These are phyloP conservation scores for Dryadomyces quercivorus DNA, from an alignment of 2,329 filamentous ascomycete species.

Conservation along the genomic window DNA sequence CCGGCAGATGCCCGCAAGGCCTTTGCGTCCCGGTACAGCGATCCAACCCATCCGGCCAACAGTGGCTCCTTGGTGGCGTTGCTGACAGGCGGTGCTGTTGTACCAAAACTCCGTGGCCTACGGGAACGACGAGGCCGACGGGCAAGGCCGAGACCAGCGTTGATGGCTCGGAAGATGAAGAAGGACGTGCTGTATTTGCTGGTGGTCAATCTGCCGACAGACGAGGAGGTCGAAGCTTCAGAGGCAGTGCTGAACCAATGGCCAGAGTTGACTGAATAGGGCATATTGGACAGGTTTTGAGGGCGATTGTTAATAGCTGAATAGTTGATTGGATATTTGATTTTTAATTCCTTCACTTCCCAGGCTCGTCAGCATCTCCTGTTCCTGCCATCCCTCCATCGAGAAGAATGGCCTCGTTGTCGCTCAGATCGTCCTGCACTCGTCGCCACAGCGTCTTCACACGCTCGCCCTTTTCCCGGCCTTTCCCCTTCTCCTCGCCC, in stretches of 20 bases:
- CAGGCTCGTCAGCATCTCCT: background rate
- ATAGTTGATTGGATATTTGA: background rate
- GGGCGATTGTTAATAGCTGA: too few relatives aligned
- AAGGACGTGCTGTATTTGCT: conserved; percentile 37
- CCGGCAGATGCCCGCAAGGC: conserved; percentile 16
- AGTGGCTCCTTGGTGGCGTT: conserved; percentile 33
- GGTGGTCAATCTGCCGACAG: conserved; percentile 35
- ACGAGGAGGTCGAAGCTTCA: conserved; percentile 24
- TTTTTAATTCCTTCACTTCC: background rate
- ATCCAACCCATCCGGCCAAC: conserved; percentile 38
- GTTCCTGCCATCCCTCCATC: conserved; percentile 26
- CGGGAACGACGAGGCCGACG: background rate
- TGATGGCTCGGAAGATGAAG: conserved; percentile 3
- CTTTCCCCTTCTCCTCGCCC: conserved; percentile 27
- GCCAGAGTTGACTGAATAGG: too few relatives aligned
- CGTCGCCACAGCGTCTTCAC: conserved; percentile 40
- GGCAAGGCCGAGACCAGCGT: background rate
- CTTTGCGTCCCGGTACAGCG: conserved; percentile 34
- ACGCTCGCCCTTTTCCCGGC: conserved; percentile 30
- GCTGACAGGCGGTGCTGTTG: conserved; percentile 31
- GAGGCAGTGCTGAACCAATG: conserved; percentile 5
- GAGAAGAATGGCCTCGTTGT: conserved; percentile 47
- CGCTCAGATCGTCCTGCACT: conserved; percentile 46
- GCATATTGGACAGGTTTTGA: background rate
- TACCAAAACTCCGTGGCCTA: conserved; percentile 7